A percentile compares a stretch with the other conserved stretches of the same genome.
phyloP scores from a whole-genome alignment of 2,329 filamentous ascomycete species.

The Aureobasidium musti region DNA sequence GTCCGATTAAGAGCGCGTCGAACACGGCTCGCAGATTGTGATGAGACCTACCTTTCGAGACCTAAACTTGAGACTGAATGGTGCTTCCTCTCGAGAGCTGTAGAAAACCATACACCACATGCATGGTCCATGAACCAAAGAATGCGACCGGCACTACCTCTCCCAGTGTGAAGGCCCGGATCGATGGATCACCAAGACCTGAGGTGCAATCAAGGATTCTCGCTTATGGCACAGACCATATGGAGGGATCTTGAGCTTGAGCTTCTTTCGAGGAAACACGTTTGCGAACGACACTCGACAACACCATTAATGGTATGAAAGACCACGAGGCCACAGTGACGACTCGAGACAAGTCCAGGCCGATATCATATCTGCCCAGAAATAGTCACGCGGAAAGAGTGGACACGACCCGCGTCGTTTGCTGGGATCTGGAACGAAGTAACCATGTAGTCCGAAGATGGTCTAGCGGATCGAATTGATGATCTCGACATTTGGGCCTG shows the following conservation, averaged over 20 bases:
- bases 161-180: not conserved
- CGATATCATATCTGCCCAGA: not conserved
- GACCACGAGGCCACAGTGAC: not conserved
- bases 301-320: not conserved
- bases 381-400: not conserved
- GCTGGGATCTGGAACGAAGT: constrained; percentile 2
- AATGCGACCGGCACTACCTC: not conserved
- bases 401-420: not conserved
- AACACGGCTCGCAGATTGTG: not conserved
- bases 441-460: not conserved
- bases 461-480: not conserved
- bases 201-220: constrained; percentile 23
- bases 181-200: constrained; percentile 16
- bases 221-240: constrained; percentile 18
- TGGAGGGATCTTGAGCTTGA: constrained; percentile 22
- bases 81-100: not conserved
- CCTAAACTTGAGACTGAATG: not conserved
- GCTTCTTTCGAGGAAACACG: constrained; percentile 1
- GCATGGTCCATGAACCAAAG: not conserved
- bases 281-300: not conserved
- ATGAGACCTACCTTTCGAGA: too few species aligned
- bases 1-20: not conserved
- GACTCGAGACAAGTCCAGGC: not conserved
- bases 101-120: not conserved
- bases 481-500: not conserved